These are phyloP conservation scores for Sphagnum fallax DNA, from an alignment of 228 moss, liverwort and hornwort species.

Conservation along the genomic window DNA sequence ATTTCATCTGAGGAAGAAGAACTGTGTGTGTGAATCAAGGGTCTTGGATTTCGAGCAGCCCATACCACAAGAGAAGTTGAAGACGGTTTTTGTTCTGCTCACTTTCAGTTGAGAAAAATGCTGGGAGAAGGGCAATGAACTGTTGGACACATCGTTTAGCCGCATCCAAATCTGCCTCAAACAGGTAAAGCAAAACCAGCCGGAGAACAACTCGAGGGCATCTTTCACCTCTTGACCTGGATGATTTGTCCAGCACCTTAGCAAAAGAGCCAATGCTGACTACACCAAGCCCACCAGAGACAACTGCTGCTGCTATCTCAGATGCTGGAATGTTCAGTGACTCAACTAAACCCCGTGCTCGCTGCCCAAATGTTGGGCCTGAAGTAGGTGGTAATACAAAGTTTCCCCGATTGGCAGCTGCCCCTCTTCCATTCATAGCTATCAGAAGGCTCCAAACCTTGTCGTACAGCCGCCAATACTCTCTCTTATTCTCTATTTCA, in stretches of 20 bases:
- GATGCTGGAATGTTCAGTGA: conserved; percentile 32
- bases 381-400: conserved; percentile 16
- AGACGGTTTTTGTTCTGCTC: conserved; percentile 33
- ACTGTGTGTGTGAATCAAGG: no score
- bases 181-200: conserved; percentile 23
- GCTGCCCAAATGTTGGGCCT: conserved; percentile 32
- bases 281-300: conserved; percentile 33
- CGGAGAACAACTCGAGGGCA: conserved; percentile 30
- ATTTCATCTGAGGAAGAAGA: no score
- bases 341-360: conserved; percentile 36
- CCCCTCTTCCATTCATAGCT: conserved; percentile 27
- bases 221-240: conserved; percentile 20
- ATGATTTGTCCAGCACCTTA: conserved; percentile 19
- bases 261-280: conserved; percentile 21
- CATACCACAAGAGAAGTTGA: conserved; percentile 36
- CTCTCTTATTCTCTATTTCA: conserved; percentile 11
- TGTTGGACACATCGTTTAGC: conserved; percentile 32
- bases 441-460: conserved; percentile 26
- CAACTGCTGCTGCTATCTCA: conserved; percentile 43
- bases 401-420: conserved; percentile 14
- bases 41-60: neutral
- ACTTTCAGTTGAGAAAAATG: conserved; percentile 22
- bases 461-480: conserved; percentile 28
- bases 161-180: conserved; percentile 22
- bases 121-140: conserved; percentile 28